Evolutionary conservation across 2,329 filamentous ascomycete species (phyloP).

Genomic region (Aspergillus sp.): DNA sequence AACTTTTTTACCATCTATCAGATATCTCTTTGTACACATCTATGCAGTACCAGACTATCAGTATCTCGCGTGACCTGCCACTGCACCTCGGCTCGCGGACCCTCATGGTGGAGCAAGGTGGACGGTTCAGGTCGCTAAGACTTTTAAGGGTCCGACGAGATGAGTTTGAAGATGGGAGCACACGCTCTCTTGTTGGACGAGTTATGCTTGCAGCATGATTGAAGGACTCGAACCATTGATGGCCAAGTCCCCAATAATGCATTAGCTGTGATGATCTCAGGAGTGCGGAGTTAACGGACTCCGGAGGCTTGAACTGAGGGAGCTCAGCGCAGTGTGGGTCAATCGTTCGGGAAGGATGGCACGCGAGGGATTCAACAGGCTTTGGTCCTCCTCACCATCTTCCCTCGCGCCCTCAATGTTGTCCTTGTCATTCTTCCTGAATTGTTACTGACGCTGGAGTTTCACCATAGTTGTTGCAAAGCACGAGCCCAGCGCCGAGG

Average conservation of each 20-base stretch:
- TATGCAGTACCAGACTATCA: no score
- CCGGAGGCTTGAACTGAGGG: neutral
- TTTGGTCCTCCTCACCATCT: neutral
- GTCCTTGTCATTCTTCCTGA: neutral
- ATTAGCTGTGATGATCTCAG: neutral
- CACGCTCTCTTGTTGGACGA: neutral
- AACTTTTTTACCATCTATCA: no score
- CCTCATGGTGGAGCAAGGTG: neutral
- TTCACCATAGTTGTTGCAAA: neutral
- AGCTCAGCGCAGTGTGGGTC: neutral
- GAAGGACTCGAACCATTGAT: no score
- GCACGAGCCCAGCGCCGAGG: neutral
- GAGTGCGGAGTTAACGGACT: neutral
- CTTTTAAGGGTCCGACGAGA: neutral
- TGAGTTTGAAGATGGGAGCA: neutral
- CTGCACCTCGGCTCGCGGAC: neutral
- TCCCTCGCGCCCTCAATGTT: neutral
- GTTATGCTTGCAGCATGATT: no score
- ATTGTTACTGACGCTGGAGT: neutral
- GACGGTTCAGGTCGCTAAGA: neutral
- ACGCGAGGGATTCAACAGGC: constrained; percentile 17
- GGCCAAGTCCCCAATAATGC: neutral
- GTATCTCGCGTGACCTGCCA: neutral
- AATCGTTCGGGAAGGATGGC: constrained; percentile 22
- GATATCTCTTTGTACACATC: no score